Base-by-base conservation (phyloP, 306 rosid species). In the Prunus mira region DNA sequence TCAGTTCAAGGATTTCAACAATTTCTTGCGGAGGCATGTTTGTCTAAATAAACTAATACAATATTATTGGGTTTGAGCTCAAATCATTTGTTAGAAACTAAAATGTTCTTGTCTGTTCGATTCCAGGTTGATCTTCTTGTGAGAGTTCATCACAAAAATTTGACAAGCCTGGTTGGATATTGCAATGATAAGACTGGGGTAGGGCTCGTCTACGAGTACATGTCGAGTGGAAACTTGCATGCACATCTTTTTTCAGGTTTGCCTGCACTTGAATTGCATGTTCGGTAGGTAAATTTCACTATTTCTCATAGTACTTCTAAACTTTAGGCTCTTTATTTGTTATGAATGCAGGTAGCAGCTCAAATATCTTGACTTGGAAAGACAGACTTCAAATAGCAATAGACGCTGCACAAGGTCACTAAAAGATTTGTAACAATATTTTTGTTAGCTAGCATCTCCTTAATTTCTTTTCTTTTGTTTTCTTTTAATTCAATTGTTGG, bases 11-110 rank as follows among this genome's bases (percentile, higher is more conserved):
- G 92, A 9, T 75, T 79, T 74, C 77, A 81, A 15, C 86, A 88
- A 71, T 90, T 85, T 80, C 78, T 78, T n/a, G 83, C 88, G 38
- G 92, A 90, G 90, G 92, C 78, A 86, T 13, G 85, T 79, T 66
- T 32, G 43, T 27, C 43, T 12, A 3, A 45, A 13, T 24, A 34
- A 13, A 27, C 6, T 9, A 54, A 47, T 18, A 10, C 61, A 46
- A 11, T 22, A 14, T 17, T 43, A 38, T 38, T 38, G 43, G 43
- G 43, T 3, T 34, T 49, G 4, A n/a, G 14, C 14, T 18, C 38
- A 18, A 1, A 0, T 65, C 51, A 18, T 63, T 20, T 14, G 14
- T 38, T 0, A n/a, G 28, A 10, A 63, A 54, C 47, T 75, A 14
- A 30, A 1, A 22, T 17, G 12, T 14, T 19, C 4, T 67, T 67